Evolutionary conservation across 2,329 filamentous ascomycete genomes (phyloP), one percentile per base, ranked within the genome.

Genomic region (Corynespora cassiicola): DNA sequence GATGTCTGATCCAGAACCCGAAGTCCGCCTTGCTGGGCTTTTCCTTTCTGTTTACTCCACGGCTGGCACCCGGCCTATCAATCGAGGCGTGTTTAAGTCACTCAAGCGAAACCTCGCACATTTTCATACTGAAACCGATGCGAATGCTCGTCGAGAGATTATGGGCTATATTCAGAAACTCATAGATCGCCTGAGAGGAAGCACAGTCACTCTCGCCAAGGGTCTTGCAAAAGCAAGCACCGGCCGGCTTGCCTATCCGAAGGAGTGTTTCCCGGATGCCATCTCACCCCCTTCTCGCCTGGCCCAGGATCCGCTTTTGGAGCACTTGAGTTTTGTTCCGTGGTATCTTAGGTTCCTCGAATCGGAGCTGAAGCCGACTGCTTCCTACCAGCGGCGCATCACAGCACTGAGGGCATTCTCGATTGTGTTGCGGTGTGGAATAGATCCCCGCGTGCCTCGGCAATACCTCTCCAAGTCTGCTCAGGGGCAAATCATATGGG

Each of bases 371-470:
- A 79, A 82, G 3, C 85, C 90, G 2, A 91, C 87, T 1, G 84
- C 88, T 11, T 94, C 91, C 8, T 99, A 97, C 60, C 91, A 95
- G 62, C 82, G 90, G 6, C 92, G 96, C 53, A 87, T 91, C 30
- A 88, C 87, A 2, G 84, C 89, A 2, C 68, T 97, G 5, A 90
- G 85, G 57, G 83, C 86, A 1, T 69, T 92, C 18, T 74, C 74
- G 1, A 76, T 86, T 35, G 72, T 92, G n/a, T 68, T 90, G 5
- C 80, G 80, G 42, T 82, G 86, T 26, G 86, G 87, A 18, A 72
- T 86, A n/a, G 86, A 87, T 45, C 58, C 73, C 7, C 61, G 63
- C 5, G 64, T 79, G 12, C 60, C 67, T 3, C 39, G 54, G 6
- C 41, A 59, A 1, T 49, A 61, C 15, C 64, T 73, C 10, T 72